These are phyloP conservation scores for Eucalyptus marginata DNA, from an alignment of 345 rosid genomes.

Conservation along the genomic window DNA sequence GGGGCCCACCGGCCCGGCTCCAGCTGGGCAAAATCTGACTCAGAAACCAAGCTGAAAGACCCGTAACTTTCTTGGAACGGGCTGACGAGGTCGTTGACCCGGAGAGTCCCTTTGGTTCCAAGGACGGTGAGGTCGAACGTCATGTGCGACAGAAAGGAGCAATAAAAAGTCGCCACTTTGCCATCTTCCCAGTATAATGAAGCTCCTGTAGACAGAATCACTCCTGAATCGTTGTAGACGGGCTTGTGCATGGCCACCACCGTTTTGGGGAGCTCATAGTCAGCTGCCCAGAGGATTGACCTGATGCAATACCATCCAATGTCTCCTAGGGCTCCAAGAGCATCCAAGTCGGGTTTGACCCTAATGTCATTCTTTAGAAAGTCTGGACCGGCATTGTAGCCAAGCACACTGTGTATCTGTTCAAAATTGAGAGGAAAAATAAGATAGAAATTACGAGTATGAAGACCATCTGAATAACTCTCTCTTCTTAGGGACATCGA, in stretches of 20 bases:
- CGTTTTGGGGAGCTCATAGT: not conserved
- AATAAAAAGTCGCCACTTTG: not conserved
- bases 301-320: conserved; percentile 7
- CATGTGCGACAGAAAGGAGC: not conserved
- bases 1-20: not conserved
- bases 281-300: conserved; percentile 1
- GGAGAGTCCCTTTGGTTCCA: not conserved
- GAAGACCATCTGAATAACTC: not conserved
- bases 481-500: not conserved
- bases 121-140: not conserved
- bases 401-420: not conserved
- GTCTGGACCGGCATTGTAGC: not conserved
- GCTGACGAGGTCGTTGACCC: not conserved
- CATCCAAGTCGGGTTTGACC: conserved; percentile 1
- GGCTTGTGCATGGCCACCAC: not conserved
- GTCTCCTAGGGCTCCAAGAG: conserved; percentile 3
- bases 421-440: not conserved
- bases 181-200: not conserved
- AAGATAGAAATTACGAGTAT: not conserved
- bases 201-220: not conserved
- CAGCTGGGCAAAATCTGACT: not conserved
- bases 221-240: not conserved
- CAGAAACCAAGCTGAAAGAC: not conserved
- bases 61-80: not conserved
- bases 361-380: conserved; percentile 1